Base-by-base conservation (phyloP, 345 rosid genomes). In the Salix exigua region DNA sequence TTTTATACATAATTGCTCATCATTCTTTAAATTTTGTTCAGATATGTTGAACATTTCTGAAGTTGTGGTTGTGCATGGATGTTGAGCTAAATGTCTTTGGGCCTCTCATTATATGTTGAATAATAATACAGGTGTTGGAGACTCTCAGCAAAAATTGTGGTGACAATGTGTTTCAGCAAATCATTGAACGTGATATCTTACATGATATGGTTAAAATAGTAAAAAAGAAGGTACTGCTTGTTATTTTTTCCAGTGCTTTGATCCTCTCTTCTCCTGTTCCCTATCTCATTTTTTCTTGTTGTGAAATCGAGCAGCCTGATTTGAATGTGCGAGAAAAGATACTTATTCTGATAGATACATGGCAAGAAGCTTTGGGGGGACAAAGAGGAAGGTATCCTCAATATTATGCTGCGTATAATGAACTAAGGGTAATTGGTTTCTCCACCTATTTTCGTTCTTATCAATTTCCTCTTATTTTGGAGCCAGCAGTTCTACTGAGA, bases 121-220 rank as follows among this genome's bases (percentile, higher is more conserved):
- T 55, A 68, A 82, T 75, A 70, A 82, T 75, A 70, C 60, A 96
- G 99, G 98, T 83, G 63, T 78, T 96, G 92, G 99, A 96, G 88
- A 87, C 99, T 60, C 81, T 96, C 64, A 92, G 96, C 88, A 96
- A 96, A 88, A 96, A 93, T 67, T 96, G 99, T 77, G 96, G 96
- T 2, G 98, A 96, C 74, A 85, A 78, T 80, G 87, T 96, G 66
- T 90, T 89, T 82, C 94, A 90, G 89, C 96, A 83, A 86, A 96
- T 96, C 28, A 83, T 87, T 21, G 99, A 96, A 80, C 97, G 99
- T 48, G 97, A 92, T 76, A 91, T 96, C 80, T 85, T 96, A 75
- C 97, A 81, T 80, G 99, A 96, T 63, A 96, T 96, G 99, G 97
- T 96, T 79, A 96, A 93, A 83, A 89, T 93, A 74, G 97, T 96